Base-by-base conservation (phyloP, 192 early-diverging fungal species). In the Oehlia diaphana region DNA sequence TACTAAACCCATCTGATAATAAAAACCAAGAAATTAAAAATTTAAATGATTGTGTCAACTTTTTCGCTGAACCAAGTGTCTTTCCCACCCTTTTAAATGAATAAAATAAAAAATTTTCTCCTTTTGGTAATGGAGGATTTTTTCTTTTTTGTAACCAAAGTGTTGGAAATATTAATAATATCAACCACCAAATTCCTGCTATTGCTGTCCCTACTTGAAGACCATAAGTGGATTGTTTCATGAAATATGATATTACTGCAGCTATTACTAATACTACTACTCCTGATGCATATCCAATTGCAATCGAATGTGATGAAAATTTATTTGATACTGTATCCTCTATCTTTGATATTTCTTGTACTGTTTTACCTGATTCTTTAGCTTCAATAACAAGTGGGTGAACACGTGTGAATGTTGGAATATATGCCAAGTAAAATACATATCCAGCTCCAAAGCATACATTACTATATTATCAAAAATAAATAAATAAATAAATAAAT, bases 11-110 rank as follows among this genome's bases (percentile, higher is more conserved):
- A 69, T 95, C 93, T 8, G 91, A 87, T 76, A 91, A 87, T 72
- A 94, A 84, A 78, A 93, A 94, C 88, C 91, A 95, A 6, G 91
- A 85, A 10, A 92, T 64, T 10, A 95, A 83, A 81, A 92, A 93
- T 70, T 87, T 82, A 81, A 92, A 92, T 2, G 88, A 83, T 31
- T 89, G 83, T 31, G 83, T 68, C 21, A 94, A 84, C 67, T 87
- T 79, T 39, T 83, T 81, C 14, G 87, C 88, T 68, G 86, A 74
- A 14, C 65, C n/a, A 31, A 86, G 33, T 1, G 82, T 84, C 72
- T 80, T 82, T 23, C 77, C 83, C 63, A 81, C 67, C 19, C 86
- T 82, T 33, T 80, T 83, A 77, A 83, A 87, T 8, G 86, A 84
- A 71, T 83, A 88, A 1, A 84, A 67, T 23, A 87, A 78, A 42